Percentiles rank a stretch among this genome's conserved stretches.
Conservation (phyloP, 192 early-diverging fungal genomes). For the Backusella tarrabulga region DNA sequence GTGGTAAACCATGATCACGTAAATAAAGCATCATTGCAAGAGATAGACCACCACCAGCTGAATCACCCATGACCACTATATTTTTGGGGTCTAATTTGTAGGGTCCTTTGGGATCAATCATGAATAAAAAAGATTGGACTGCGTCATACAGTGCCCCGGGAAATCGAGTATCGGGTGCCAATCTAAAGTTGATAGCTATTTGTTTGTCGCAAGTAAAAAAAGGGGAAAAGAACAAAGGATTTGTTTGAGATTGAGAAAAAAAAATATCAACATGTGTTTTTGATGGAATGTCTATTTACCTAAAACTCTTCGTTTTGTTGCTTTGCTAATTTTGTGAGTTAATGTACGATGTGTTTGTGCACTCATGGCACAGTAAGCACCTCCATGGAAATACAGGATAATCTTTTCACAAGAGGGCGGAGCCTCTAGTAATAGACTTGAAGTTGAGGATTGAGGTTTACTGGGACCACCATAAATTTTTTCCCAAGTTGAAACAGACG, state of each 20-base stretch:
- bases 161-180: constrained; percentile 23
- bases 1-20: constrained; percentile 47
- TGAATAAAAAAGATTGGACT: constrained; percentile 49
- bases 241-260: no score
- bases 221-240: background rate
- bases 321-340: constrained; percentile 25
- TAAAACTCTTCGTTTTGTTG: constrained; percentile 23
- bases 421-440: background rate
- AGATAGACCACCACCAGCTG: constrained; percentile 67
- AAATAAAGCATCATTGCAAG: constrained; percentile 62
- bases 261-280: background rate
- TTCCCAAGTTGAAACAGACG: constrained; percentile 5
- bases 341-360: constrained; percentile 25
- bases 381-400: constrained; percentile 31
- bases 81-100: constrained; percentile 55
- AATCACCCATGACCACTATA: constrained; percentile 66
- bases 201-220: background rate
- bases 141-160: constrained; percentile 69
- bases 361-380: constrained; percentile 34
- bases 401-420: constrained; percentile 18
- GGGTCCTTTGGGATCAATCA: constrained; percentile 41
- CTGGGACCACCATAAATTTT: constrained; percentile 4
- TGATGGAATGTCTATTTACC: constrained; percentile 13
- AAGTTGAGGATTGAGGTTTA: background rate
- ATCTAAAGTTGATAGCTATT: constrained; percentile 17